Evolutionary conservation across 2,329 filamentous ascomycete genomes (phyloP).

Genomic region (Trichoderma sp.): DNA sequence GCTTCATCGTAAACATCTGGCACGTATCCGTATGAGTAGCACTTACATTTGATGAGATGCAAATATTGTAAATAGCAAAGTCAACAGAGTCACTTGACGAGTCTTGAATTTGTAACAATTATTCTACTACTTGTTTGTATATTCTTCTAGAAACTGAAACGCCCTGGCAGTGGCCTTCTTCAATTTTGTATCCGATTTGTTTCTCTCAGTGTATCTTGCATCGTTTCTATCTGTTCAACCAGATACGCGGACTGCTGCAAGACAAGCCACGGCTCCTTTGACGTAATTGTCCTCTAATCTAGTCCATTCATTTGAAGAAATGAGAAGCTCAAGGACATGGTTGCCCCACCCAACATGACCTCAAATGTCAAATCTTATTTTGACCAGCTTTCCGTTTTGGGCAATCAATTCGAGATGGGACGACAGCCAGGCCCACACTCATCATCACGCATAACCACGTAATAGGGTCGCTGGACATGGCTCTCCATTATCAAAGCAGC

Average conservation of each 20-base stretch:
- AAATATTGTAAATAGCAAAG: neutral
- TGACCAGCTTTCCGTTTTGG: neutral
- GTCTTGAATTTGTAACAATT: neutral
- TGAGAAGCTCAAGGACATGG: neutral
- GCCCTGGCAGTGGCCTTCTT: neutral
- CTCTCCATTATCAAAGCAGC: neutral
- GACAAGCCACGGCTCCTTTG: neutral
- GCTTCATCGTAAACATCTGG: neutral
- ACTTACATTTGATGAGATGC: neutral
- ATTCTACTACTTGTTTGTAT: neutral
- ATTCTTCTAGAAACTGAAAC: neutral
- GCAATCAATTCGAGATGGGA: slow-evolving; percentile 8
- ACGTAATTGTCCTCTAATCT: neutral
- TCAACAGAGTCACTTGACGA: neutral
- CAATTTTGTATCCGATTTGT: neutral
- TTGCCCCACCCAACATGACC: neutral
- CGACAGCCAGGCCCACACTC: neutral
- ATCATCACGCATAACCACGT: neutral
- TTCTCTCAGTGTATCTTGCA: neutral
- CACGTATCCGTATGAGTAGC: neutral
- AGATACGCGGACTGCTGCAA: neutral
- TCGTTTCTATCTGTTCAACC: neutral
- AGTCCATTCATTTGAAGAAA: neutral
- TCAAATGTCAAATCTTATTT: neutral
- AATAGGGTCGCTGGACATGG: neutral